Evolutionary conservation across 2,329 filamentous ascomycete genomes (phyloP), one percentile per base, ranked within the genome.

Genomic region (Pyrenophora tritici-repentis): DNA sequence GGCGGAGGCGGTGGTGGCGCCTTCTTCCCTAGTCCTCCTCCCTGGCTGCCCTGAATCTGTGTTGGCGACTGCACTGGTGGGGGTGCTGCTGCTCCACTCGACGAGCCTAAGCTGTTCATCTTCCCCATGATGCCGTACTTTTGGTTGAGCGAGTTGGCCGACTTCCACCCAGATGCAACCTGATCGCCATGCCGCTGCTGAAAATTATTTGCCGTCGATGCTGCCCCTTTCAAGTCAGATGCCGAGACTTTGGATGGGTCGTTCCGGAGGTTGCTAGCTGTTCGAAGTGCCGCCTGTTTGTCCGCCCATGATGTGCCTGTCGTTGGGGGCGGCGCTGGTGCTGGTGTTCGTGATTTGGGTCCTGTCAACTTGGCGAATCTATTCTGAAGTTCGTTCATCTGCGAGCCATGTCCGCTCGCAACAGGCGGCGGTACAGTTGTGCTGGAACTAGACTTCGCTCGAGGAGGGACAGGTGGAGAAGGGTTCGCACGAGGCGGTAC

Each of bases 151-250:
- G 74, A 76, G 53, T 81, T 83, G 3, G 85, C 85, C 16, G 78
- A 79, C 63, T 79, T 76, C 62, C 81, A 78, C 0, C 86, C 86
- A 5, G 82, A 75, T 1, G 83, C 81, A 5, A 89, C 82, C 67
- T 89, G 85, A 14, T 87, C 86, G 3, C 86, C 83, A 62, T 90
- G 86, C 22, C 86, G 76, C 66, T 89, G 83, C 12, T 86, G 84
- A 70, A 91, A 89, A 65, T 87, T 87, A 55, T 84, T 86, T 33
- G 82, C 81, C 32, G 85, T 88, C 22, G 79, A 78, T 1, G 83
- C 86, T 12, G 85, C 82, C 33, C 78, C 73, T 51, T 77, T 79
- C 7, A 82, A 78, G 62, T 89, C 85, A 4, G 82, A 74, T 2
- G 86, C 57, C 0, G 83, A 85, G 2, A 87, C 83, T 1, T 82